phyloP scores from a whole-genome alignment of 2,329 filamentous ascomycete species.

The Onygenales sp. region DNA sequence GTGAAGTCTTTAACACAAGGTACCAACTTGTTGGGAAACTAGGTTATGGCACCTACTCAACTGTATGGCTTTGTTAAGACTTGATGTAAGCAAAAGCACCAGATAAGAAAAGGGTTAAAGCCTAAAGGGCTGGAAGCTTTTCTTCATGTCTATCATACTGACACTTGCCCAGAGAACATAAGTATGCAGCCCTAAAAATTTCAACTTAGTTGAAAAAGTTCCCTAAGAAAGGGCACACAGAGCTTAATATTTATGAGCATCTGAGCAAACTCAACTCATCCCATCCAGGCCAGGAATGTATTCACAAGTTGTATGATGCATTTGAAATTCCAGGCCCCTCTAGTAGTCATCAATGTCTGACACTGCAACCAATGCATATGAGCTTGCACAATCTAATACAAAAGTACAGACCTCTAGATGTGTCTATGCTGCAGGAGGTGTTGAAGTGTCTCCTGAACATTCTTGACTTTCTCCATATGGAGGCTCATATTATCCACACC shows the following conservation, averaged over 20 bases:
- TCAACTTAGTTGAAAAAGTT: conserved; percentile 6
- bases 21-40: not conserved
- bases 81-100: not conserved
- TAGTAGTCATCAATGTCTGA: conserved; percentile 15
- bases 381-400: conserved; percentile 13
- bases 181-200: not conserved
- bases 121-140: too few species aligned
- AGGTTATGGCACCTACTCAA: not conserved
- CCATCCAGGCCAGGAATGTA: conserved; percentile 11
- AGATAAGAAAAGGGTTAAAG: too few species aligned
- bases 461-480: conserved; percentile 20
- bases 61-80: not conserved
- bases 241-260: conserved; percentile 11
- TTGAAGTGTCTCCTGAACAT: conserved; percentile 16
- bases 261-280: conserved; percentile 11
- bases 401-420: conserved; percentile 10
- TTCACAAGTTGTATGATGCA: conserved; percentile 13
- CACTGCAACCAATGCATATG: conserved; percentile 17
- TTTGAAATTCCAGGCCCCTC: conserved; percentile 13
- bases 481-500: conserved; percentile 17
- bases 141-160: not conserved
- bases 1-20: not conserved
- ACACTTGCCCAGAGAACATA: not conserved
- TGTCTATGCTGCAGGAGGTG: conserved; percentile 14
- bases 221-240: conserved; percentile 3